Evolutionary conservation across 1,284 basidiomycete genomes (phyloP), one percentile per base, ranked within the genome.

Genomic region (Papiliotrema flavescens): DNA sequence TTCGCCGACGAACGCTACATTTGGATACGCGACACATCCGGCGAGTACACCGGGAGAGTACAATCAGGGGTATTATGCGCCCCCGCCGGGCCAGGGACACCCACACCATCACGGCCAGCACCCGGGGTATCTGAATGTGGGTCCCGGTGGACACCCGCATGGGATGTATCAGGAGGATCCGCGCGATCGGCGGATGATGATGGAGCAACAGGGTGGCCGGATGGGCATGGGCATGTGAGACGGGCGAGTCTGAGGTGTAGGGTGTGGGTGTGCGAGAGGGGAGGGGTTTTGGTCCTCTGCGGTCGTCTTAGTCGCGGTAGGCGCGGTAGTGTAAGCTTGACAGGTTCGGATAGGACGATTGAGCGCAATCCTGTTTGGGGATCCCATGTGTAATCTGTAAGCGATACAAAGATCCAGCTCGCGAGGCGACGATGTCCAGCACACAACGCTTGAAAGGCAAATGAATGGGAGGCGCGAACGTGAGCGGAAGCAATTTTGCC

Each of bases 201-300:
- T 57, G 44, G 57, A 57, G 22, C 48, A 39, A 14, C 47, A 53
- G 23, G 53, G 50, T 3, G 36, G 55, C 13, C 32, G 51, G 40
- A 62, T 67, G 58, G 55, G 60, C 17, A 70, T 67, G 64, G 64
- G 66, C 37, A 70, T 70, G 60, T 66, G 51, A 51, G 28, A 17
- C 20, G 4, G 15, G 42, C 43, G 46, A 11, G 20, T 26, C n/a
- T n/a, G n/a, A n/a, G n/a, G n/a, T n/a, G n/a, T n/a, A n/a, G n/a
- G 20, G 22, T 24, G 23, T 32, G 35, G 26, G 47, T 13, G 35
- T 32, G 13, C 24, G 32, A 26, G 24, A n/a, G n/a, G n/a, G n/a
- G n/a, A n/a, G n/a, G n/a, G n/a, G n/a, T n/a, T n/a, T n/a, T n/a
- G n/a, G n/a, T n/a, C n/a, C n/a, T n/a, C n/a, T n/a, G n/a, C n/a